Percentiles rank a stretch among this genome's conserved stretches.
phyloP scores from a whole-genome alignment of 2,329 filamentous ascomycete genomes.

The Didymella arachidicola region DNA sequence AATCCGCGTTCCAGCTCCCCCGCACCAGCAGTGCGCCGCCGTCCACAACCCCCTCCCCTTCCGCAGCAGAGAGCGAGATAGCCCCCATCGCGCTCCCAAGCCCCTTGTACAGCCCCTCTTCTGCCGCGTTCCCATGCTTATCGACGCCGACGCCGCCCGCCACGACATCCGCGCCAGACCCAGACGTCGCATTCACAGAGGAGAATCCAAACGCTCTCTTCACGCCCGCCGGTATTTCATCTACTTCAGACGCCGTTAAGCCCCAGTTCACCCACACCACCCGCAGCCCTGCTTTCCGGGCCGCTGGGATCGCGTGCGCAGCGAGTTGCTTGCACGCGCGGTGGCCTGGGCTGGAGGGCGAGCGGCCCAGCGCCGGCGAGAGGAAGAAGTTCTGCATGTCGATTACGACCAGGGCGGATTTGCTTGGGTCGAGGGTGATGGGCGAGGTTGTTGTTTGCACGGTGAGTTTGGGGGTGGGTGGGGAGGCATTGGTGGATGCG shows the following conservation, averaged over 20 bases:
- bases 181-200: slow-evolving; percentile 7
- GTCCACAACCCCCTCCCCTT: slow-evolving; percentile 33
- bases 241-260: slow-evolving; percentile 47
- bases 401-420: slow-evolving; percentile 52
- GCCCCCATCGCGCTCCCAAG: not conserved
- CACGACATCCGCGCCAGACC: slow-evolving; percentile 13
- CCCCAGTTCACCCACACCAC: slow-evolving; percentile 56
- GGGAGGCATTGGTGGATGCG: slow-evolving; percentile 33
- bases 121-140: not conserved
- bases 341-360: slow-evolving; percentile 29
- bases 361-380: slow-evolving; percentile 35
- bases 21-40: slow-evolving; percentile 51
- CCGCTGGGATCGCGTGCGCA: slow-evolving; percentile 50
- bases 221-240: slow-evolving; percentile 50
- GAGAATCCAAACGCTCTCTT: slow-evolving; percentile 50
- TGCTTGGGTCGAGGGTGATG: slow-evolving; percentile 46
- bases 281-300: slow-evolving; percentile 49
- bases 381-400: slow-evolving; percentile 58
- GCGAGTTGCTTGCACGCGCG: slow-evolving; percentile 41
- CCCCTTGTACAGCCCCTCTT: not conserved
- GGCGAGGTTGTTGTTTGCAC: slow-evolving; percentile 38
- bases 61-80: slow-evolving; percentile 14
- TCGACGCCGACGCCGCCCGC: not conserved
- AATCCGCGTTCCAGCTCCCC: slow-evolving; percentile 53
- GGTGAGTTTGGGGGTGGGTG: slow-evolving; percentile 20